phyloP scores from a whole-genome alignment of 345 rosid genomes.

The Populus nigra region DNA sequence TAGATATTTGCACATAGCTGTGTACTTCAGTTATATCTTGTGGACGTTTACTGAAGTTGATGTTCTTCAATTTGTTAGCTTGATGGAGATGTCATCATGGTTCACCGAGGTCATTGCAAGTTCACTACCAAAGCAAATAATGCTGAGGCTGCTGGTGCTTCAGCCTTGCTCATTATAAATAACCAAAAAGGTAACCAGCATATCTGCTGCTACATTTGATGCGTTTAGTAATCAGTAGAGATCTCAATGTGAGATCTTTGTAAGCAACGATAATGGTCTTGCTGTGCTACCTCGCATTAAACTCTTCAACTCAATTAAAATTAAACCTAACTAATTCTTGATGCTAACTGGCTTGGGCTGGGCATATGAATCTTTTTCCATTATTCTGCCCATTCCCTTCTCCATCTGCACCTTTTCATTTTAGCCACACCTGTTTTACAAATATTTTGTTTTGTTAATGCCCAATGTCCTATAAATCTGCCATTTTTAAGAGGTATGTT shows the following conservation, averaged over 20 bases:
- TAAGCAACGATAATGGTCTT: background rate
- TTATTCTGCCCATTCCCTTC: background rate
- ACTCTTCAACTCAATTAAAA: background rate
- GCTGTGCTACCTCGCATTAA: background rate
- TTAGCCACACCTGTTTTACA: background rate
- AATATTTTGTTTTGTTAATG: background rate
- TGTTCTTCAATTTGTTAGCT: slow-evolving; percentile 44
- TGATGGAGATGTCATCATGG: slow-evolving; percentile 76
- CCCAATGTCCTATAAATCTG: background rate
- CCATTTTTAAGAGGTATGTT: background rate
- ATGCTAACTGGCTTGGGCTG: background rate
- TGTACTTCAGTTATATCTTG: background rate
- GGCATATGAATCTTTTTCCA: background rate
- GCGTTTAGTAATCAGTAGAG: background rate
- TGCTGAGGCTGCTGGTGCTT: slow-evolving; percentile 89
- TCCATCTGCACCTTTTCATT: background rate
- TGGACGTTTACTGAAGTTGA: slow-evolving; percentile 12
- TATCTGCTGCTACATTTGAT: slow-evolving; percentile 7
- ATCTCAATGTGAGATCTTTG: background rate
- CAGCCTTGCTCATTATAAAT: slow-evolving; percentile 87
- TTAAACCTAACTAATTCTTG: background rate
- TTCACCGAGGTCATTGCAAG: slow-evolving; percentile 83
- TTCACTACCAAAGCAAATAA: slow-evolving; percentile 85
- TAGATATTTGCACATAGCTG: background rate
- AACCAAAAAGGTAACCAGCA: slow-evolving; percentile 67